These are phyloP conservation scores for Claviceps africana DNA, from an alignment of 2,329 filamentous ascomycete genomes.

Conservation along the genomic window DNA sequence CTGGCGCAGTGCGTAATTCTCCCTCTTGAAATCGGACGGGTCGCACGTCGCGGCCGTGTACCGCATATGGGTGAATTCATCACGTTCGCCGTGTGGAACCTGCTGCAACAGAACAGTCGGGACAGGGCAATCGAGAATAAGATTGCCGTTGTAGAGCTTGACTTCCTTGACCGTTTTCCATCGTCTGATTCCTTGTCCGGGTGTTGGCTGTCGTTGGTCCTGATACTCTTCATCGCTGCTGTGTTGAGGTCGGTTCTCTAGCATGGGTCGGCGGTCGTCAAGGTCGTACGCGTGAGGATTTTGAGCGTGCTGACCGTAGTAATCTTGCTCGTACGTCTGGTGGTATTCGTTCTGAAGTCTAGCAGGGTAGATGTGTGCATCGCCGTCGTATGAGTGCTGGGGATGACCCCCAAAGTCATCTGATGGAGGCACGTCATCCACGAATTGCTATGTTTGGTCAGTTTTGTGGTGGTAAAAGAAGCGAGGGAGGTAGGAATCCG, in stretches of 20 bases:
- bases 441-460: conserved; percentile 29
- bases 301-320: conserved; percentile 30
- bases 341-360: conserved; percentile 45
- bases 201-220: conserved; percentile 15
- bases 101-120: conserved; percentile 78
- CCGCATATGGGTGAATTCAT: conserved; percentile 83
- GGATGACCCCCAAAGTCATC: too few species aligned
- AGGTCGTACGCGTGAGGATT: conserved; percentile 48
- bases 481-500: conserved; percentile 19
- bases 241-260: conserved; percentile 45
- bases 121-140: conserved; percentile 92
- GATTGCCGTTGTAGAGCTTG: conserved; percentile 89
- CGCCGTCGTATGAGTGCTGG: conserved; percentile 30
- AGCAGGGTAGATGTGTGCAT: conserved; percentile 39
- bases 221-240: conserved; percentile 27
- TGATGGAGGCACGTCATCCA: conserved; percentile 17
- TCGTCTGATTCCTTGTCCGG: conserved; percentile 47
- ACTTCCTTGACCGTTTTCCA: conserved; percentile 99
- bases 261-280: conserved; percentile 62
- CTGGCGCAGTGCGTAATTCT: conserved; percentile 84
- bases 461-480: not conserved
- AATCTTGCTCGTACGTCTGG: conserved; percentile 31
- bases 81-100: conserved; percentile 79
- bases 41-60: conserved; percentile 94
- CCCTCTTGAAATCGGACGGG: conserved; percentile 71